These are phyloP conservation scores for Copromyces sp. DNA, from an alignment of 495 filamentous ascomycete genomes.

Conservation along the genomic window DNA sequence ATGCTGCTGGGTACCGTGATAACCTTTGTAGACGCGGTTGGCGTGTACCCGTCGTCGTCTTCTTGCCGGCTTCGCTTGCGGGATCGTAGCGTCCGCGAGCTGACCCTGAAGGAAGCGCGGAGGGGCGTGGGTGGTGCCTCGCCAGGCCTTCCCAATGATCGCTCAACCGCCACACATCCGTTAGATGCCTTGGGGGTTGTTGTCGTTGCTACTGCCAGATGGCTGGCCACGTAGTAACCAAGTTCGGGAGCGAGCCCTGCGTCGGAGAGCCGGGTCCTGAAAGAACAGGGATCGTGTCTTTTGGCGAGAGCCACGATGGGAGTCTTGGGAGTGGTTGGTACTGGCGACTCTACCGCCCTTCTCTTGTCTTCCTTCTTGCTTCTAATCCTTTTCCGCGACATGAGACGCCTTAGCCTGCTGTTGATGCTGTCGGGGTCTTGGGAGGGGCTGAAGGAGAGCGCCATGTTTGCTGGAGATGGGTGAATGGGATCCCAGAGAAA, in stretches of 20 bases:
- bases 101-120: neutral
- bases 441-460: neutral
- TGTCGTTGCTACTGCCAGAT: neutral
- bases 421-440: neutral
- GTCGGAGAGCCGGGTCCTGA: slow-evolving; percentile 10
- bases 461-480: neutral
- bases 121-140: neutral
- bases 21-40: neutral
- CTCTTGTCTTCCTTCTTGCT: neutral
- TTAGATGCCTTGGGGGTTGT: slow-evolving; percentile 1
- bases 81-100: neutral
- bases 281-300: slow-evolving; percentile 6
- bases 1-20: neutral
- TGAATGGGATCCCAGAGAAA: neutral
- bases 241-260: neutral
- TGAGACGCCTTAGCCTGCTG: neutral
- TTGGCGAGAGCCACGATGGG: neutral
- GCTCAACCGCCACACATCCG: slow-evolving; percentile 12
- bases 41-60: neutral
- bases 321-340: neutral
- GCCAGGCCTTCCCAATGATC: neutral
- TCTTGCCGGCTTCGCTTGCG: neutral
- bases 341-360: neutral
- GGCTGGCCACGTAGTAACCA: neutral
- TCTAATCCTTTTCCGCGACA: neutral